These are phyloP conservation scores for Murraya koenigii DNA, from an alignment of 345 rosid species.

Conservation along the genomic window DNA sequence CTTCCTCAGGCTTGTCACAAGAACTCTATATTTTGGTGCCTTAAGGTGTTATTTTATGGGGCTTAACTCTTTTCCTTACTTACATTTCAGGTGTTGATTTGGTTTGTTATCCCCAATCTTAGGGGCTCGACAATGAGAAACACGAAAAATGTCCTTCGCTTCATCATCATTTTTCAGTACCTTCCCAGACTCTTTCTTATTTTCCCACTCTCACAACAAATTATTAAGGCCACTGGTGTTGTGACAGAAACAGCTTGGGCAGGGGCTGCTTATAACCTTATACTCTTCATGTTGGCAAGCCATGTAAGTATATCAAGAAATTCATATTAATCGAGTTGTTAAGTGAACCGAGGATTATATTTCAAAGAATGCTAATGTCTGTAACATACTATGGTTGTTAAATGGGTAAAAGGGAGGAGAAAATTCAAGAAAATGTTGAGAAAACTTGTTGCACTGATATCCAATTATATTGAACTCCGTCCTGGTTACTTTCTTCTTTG, in stretches of 20 bases:
- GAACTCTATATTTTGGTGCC: neutral
- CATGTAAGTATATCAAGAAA: conserved; percentile 55
- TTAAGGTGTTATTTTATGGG: neutral
- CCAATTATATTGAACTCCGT: neutral
- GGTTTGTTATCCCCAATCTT: conserved; percentile 73
- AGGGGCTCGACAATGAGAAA: conserved; percentile 72
- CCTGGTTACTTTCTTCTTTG: neutral
- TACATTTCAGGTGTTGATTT: conserved; percentile 64
- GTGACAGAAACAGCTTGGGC: conserved; percentile 96
- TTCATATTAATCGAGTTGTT: neutral
- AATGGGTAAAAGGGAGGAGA: neutral
- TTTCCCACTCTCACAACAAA: conserved; percentile 74
- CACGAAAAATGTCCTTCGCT: conserved; percentile 81
- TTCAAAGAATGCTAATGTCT: neutral
- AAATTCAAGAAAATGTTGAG: neutral
- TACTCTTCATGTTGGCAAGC: conserved; percentile 94
- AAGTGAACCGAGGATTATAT: neutral
- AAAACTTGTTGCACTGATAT: neutral
- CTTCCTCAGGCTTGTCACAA: conserved; percentile 67
- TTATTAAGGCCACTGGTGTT: conserved; percentile 80
- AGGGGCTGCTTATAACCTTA: conserved; percentile 89
- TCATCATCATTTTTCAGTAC: conserved; percentile 82
- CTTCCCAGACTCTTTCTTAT: conserved; percentile 69
- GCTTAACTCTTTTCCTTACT: neutral
- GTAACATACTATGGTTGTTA: too few relatives aligned